These are phyloP conservation scores for Pythium utonaiense DNA, from an alignment of 352 stramenopile species.

Conservation along the genomic window DNA sequence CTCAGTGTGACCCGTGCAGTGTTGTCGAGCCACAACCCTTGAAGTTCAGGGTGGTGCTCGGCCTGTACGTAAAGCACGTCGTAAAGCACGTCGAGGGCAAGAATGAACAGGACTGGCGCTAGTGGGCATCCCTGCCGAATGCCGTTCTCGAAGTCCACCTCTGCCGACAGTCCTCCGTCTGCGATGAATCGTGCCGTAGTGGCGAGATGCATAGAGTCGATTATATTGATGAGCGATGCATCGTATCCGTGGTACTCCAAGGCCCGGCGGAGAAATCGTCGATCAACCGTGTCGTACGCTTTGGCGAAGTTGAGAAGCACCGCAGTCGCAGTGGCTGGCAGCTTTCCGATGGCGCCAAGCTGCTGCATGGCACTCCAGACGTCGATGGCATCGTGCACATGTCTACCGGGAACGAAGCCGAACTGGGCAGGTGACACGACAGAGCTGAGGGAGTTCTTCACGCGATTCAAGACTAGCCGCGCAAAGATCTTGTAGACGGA, in stretches of 20 bases:
- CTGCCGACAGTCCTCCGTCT: background rate
- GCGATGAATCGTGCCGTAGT: background rate
- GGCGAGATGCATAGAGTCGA: conserved; percentile 1
- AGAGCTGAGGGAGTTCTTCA: background rate
- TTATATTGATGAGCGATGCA: background rate
- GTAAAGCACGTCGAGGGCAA: conserved; percentile 1
- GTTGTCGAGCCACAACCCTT: background rate
- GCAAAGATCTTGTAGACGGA: conserved; percentile 16
- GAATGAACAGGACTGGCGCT: conserved; percentile 2
- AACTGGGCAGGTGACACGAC: conserved; percentile 1
- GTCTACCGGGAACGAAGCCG: conserved; percentile 1
- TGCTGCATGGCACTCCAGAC: conserved; percentile 1
- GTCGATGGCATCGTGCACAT: conserved; percentile 13
- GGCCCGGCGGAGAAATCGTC: background rate
- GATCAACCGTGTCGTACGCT: conserved; percentile 10
- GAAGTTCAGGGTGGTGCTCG: too few species aligned
- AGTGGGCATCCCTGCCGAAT: conserved; percentile 10
- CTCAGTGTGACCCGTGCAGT: background rate
- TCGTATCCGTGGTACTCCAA: background rate
- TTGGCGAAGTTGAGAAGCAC: conserved; percentile 16
- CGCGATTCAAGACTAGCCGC: background rate
- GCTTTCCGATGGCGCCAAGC: background rate
- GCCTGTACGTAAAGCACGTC: too few species aligned
- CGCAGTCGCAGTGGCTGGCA: background rate
- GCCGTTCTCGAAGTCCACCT: background rate